These are phyloP conservation scores for Allium fistulosum DNA, from an alignment of 106 monocot species.

Conservation along the genomic window DNA sequence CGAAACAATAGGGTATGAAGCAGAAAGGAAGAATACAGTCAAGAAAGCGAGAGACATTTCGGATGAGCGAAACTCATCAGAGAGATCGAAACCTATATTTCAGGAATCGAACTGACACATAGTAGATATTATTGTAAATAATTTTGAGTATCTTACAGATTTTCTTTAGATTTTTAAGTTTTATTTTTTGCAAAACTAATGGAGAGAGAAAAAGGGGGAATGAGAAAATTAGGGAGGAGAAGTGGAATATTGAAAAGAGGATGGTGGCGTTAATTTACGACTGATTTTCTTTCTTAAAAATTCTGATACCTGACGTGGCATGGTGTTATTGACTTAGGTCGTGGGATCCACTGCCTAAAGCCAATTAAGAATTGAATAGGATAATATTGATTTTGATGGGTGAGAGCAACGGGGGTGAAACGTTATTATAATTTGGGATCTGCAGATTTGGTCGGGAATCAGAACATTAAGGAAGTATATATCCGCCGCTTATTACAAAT, in stretches of 20 bases:
- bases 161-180: no score
- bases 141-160: no score
- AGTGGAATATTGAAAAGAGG: not conserved
- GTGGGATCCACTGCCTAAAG: not conserved
- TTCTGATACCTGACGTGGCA: no score
- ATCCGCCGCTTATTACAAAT: no score
- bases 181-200: no score
- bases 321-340: no score
- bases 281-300: no score
- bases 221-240: not conserved
- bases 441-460: no score
- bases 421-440: no score
- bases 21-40: constrained; percentile 1
- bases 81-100: not conserved
- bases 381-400: not conserved
- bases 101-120: not conserved
- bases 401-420: not conserved
- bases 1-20: constrained; percentile 9
- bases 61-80: constrained; percentile 13
- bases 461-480: no score
- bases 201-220: not conserved
- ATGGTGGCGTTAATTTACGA: no score
- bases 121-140: no score
- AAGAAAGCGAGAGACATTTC: constrained; percentile 12
- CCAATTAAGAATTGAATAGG: not conserved